These are phyloP conservation scores for Hansenula sp. DNA, from an alignment of 1,139 yeast genomes.

Conservation along the genomic window DNA sequence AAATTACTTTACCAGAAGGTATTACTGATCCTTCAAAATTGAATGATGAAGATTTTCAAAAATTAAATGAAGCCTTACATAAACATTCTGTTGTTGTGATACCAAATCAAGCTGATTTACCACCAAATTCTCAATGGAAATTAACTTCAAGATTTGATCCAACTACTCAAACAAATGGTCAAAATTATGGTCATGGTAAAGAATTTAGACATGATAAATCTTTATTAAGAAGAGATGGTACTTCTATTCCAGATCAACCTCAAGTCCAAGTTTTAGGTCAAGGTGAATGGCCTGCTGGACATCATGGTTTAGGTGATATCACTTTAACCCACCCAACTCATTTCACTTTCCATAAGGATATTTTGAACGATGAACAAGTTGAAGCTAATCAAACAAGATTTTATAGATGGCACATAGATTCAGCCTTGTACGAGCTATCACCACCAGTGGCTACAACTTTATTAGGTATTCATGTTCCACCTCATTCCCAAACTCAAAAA, in stretches of 20 bases:
- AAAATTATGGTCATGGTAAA: conserved; percentile 80
- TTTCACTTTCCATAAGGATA: conserved; percentile 67
- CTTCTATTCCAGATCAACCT: conserved; percentile 74
- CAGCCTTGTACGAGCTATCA: conserved; percentile 78
- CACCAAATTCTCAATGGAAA: conserved; percentile 71
- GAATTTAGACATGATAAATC: conserved; percentile 77
- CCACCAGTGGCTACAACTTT: conserved; percentile 86
- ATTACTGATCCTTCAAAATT: conserved; percentile 74
- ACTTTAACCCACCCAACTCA: conserved; percentile 79
- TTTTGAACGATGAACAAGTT: conserved; percentile 59
- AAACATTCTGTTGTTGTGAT: conserved; percentile 67
- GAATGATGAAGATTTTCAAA: conserved; percentile 57
- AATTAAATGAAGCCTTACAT: conserved; percentile 61
- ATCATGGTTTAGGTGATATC: conserved; percentile 69
- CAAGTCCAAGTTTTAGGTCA: conserved; percentile 89
- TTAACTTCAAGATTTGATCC: conserved; percentile 79
- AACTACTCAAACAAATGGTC: conserved; percentile 47
- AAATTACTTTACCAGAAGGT: conserved; percentile 57
- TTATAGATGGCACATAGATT: conserved; percentile 92
- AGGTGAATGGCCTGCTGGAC: conserved; percentile 63
- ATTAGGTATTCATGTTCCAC: conserved; percentile 78
- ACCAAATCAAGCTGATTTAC: conserved; percentile 60
- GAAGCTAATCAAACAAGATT: conserved; percentile 66
- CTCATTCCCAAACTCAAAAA: conserved; percentile 32
- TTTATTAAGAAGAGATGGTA: conserved; percentile 76